Percentiles rank a stretch among this genome's conserved stretches.
Conservation (phyloP, 176 grass and related monocot genomes). For the Carex myosuroides region DNA sequence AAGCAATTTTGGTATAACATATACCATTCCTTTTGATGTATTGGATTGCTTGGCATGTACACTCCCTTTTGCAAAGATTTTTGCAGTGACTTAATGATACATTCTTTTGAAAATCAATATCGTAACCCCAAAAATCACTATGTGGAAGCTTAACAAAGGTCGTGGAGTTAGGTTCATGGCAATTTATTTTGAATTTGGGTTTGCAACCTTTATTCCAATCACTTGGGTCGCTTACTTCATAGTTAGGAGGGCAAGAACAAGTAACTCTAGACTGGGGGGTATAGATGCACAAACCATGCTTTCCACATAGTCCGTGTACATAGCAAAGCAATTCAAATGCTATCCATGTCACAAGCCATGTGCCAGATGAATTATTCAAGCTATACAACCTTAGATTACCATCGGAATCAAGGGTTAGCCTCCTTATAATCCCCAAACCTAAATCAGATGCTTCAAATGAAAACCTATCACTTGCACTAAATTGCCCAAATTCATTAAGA, state of each 20-base stretch:
- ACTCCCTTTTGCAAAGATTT: not conserved
- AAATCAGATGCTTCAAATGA: slow-evolving; percentile 30
- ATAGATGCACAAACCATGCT: slow-evolving; percentile 12
- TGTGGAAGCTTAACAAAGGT: not conserved
- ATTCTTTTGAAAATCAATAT: not conserved
- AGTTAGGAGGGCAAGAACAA: slow-evolving; percentile 18
- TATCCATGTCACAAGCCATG: not conserved
- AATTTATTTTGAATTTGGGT: slow-evolving; percentile 3
- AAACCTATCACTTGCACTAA: slow-evolving; percentile 20
- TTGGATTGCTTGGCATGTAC: slow-evolving; percentile 2
- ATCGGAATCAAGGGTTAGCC: slow-evolving; percentile 27
- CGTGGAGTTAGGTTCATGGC: not conserved
- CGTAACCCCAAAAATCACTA: slow-evolving; percentile 23
- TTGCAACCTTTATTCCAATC: slow-evolving; percentile 26
- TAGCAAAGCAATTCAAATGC: not conserved
- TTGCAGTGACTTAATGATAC: not conserved
- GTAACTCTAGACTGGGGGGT: not conserved
- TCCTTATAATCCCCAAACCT: not conserved
- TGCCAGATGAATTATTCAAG: slow-evolving; percentile 1
- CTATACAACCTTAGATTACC: slow-evolving; percentile 25
- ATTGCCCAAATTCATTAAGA: slow-evolving; percentile 8
- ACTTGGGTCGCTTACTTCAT: slow-evolving; percentile 7
- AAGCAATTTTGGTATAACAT: not conserved
- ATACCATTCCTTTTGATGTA: not conserved
- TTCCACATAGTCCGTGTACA: slow-evolving; percentile 16